Conservation (phyloP, 2,329 filamentous ascomycete genomes). For the Phialophora verrucosa region DNA sequence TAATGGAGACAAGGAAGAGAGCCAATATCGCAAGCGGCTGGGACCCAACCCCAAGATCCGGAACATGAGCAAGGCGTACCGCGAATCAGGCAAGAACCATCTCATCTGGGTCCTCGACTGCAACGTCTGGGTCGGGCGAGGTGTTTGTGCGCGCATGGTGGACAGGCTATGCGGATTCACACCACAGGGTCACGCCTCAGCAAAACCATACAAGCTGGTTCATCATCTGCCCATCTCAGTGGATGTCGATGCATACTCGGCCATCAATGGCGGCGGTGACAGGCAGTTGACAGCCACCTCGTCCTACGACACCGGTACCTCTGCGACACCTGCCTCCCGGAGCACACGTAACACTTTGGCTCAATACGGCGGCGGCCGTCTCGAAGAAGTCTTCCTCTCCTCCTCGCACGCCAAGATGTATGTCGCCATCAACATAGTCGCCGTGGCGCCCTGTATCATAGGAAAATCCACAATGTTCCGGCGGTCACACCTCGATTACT, state of each 20-base stretch:
- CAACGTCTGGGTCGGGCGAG: constrained; percentile 87
- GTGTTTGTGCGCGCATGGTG: constrained; percentile 85
- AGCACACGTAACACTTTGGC: background rate
- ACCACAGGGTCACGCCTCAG: constrained; percentile 47
- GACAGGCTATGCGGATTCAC: constrained; percentile 77
- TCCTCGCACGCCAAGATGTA: constrained; percentile 98
- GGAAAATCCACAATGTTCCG: constrained; percentile 99
- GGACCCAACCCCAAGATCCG: constrained; percentile 98
- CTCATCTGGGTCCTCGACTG: constrained; percentile 95
- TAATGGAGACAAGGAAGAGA: constrained; percentile 49
- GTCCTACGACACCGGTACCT: constrained; percentile 22
- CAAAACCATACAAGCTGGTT: constrained; percentile 81
- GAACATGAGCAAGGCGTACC: constrained; percentile 91
- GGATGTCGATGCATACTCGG: constrained; percentile 60
- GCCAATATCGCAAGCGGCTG: constrained; percentile 57
- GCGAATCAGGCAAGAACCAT: constrained; percentile 78
- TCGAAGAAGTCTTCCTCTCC: constrained; percentile 95
- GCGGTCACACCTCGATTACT: constrained; percentile 80
- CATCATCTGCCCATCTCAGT: constrained; percentile 90
- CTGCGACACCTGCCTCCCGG: background rate
- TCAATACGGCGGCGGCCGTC: constrained; percentile 67
- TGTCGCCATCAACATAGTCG: constrained; percentile 91
- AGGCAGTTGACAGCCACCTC: constrained; percentile 13
- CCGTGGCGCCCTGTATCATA: constrained; percentile 88
- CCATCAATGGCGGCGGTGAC: constrained; percentile 11